A percentile compares a stretch with the other conserved stretches of the same genome.
Conservation (phyloP, 1,284 basidiomycete genomes). For the Ganoderma lucidum region DNA sequence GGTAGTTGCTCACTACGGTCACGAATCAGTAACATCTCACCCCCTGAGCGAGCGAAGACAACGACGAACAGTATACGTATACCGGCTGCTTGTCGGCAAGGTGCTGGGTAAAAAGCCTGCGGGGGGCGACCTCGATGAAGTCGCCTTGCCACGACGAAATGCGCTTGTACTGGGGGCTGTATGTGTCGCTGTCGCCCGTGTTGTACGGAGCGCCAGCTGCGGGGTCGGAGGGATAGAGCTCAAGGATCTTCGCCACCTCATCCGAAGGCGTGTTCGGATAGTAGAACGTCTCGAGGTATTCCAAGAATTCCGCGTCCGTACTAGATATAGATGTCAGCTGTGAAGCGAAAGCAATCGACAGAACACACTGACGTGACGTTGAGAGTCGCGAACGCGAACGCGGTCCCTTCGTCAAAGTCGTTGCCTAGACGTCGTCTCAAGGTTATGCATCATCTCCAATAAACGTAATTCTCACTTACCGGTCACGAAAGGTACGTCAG, state of each 20-base stretch:
- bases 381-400: slow-evolving; percentile 37
- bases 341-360: no score
- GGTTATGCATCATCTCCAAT: not conserved
- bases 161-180: slow-evolving; percentile 59
- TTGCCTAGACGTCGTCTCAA: slow-evolving; percentile 31
- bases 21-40: not conserved
- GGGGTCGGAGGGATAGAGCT: slow-evolving; percentile 48
- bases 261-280: slow-evolving; percentile 10
- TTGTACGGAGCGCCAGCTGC: slow-evolving; percentile 58
- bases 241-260: slow-evolving; percentile 13
- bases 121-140: slow-evolving; percentile 55
- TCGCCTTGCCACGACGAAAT: slow-evolving; percentile 59
- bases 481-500: slow-evolving; percentile 38
- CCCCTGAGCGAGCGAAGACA: not conserved
- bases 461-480: slow-evolving; percentile 21
- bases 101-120: slow-evolving; percentile 41
- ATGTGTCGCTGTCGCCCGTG: slow-evolving; percentile 50
- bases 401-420: slow-evolving; percentile 45
- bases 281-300: slow-evolving; percentile 28
- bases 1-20: slow-evolving; percentile 49
- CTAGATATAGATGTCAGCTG: slow-evolving; percentile 9
- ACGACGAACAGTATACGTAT: slow-evolving; percentile 54
- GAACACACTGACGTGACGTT: slow-evolving; percentile 32
- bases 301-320: slow-evolving; percentile 28
- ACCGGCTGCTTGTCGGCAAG: slow-evolving; percentile 50